Base-by-base conservation (phyloP, 176 grass and related monocot genomes). In the Oryza punctata region DNA sequence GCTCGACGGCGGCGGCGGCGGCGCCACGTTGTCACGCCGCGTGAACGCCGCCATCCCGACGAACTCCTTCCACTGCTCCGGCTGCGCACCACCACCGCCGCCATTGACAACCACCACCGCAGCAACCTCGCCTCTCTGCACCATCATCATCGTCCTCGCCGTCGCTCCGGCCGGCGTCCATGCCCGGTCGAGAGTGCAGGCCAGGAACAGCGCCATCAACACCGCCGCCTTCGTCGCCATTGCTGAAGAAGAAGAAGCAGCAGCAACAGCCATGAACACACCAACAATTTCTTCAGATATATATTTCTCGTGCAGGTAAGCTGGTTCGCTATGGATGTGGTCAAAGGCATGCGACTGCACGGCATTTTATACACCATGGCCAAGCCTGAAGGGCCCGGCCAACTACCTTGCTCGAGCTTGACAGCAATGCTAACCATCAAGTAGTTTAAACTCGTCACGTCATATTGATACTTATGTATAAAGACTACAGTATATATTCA, bases 321-420 rank as follows among this genome's bases (percentile, higher is more conserved):
- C 21, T 59, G n/a, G 49, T 16, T 19, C 18, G 13, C 49, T 52
- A 59, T 59, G 69, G 63, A 1, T 44, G 50, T 87, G 66, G 45
- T 65, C 40, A 78, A 72, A 12, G 12, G 12, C 52, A 65, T 78
- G 79, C 79, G 77, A 23, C 23, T 29, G 50, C 27, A 72, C 23
- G 16, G n/a, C 41, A 16, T 52, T 77, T 65, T 88, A 82, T 87
- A 82, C 19, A 81, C 28, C 25, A 18, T 15, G 21, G 37, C 25
- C 25, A 27, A 40, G 46, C 27, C 38, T 46, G 69, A 23, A 12
- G 57, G 46, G 12, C 59, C 57, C 57, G 18, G 70, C 57, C 57
- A 24, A 61, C 57, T 61, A 61, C 57, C 57, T 61, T 12, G 52
- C 46, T 82, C 18, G 40, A 65, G 12, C 10, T 16, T 19, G 70